Base-by-base conservation (phyloP, 805 yeast species). In the Yarrowia osloensis region DNA sequence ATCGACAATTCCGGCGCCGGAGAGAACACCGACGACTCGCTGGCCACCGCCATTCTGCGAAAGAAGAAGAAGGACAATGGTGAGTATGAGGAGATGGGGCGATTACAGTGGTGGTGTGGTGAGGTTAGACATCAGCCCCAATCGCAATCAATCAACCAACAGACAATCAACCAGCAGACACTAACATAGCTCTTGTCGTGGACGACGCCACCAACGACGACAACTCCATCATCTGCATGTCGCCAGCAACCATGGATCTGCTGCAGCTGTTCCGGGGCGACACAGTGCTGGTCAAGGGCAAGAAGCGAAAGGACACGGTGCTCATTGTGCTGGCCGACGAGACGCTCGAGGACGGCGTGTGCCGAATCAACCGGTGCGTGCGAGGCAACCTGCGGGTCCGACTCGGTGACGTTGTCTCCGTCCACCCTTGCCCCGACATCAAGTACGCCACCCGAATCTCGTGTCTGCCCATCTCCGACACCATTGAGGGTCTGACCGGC, bases 131-230 rank as follows among this genome's bases (percentile, higher is more conserved):
- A 42, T 22, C 47, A 42, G 28, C n/a, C 19, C n/a, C 28, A 22
- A 42, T 22, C n/a, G 2, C n/a, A 22, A 15, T 4, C 31, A 28
- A n/a, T n/a, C n/a, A 28, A 8, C 31, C 31, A 28, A 8, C 31
- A 28, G 8, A 8, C 31, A 28, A 28, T 33, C 35, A 33, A 31
- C 12, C 24, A 11, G 2, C 42, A 81, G 19, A 17, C 2, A 44
- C 66, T 61, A 61, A 61, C 66, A 7, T 33, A 61, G 66, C 97
- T 65, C 82, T 95, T 73, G 81, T 95, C 70, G 98, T 95, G 65
- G 99, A 95, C 76, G 99, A 95, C 80, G 98, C 99, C 71, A 87
- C 88, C 74, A 91, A 90, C 74, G 99, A 95, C 78, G 99, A 95
- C 79, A 95, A 95, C 80, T 92, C 98, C 31, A 96, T 94, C 71